A percentile compares a stretch with the other conserved stretches of the same genome.
Conservation (phyloP, 2,329 filamentous ascomycete genomes). For the Tricladium varicosporioides region DNA sequence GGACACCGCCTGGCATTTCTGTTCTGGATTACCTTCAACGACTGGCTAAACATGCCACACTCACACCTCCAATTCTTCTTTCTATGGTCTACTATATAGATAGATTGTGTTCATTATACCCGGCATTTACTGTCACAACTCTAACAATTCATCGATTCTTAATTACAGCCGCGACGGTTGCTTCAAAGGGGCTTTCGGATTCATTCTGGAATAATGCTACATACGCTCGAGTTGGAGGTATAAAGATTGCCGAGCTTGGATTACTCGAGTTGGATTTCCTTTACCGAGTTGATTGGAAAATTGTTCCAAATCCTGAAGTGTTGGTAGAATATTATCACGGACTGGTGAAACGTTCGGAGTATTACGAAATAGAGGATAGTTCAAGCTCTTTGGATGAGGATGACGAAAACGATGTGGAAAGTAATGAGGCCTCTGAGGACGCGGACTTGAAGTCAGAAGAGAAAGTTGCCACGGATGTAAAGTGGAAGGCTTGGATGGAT, state of each 20-base stretch:
- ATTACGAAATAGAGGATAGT: constrained; percentile 50
- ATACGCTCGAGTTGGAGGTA: constrained; percentile 90
- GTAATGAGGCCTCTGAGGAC: constrained; percentile 34
- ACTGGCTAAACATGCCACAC: constrained; percentile 87
- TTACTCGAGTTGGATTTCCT: constrained; percentile 91
- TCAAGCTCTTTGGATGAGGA: constrained; percentile 14
- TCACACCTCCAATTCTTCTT: constrained; percentile 89
- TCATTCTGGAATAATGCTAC: constrained; percentile 98
- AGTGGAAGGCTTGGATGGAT: constrained; percentile 34
- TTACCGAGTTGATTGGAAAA: constrained; percentile 91
- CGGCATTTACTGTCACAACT: constrained; percentile 93
- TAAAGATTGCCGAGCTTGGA: constrained; percentile 85
- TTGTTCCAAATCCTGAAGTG: constrained; percentile 92
- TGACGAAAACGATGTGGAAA: constrained; percentile 28
- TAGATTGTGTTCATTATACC: constrained; percentile 85
- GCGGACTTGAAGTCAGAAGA: constrained; percentile 32
- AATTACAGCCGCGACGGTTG: constrained; percentile 92
- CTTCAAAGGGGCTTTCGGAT: constrained; percentile 92
- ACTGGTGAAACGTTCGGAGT: constrained; percentile 66
- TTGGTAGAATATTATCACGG: constrained; percentile 91
- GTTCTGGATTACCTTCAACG: constrained; percentile 92
- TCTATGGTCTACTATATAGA: constrained; percentile 99
- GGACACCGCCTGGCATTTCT: constrained; percentile 80
- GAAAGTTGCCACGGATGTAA: constrained; percentile 20
- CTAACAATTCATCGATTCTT: constrained; percentile 96